Evolutionary conservation across 2,329 filamentous ascomycete genomes (phyloP), one percentile per base, ranked within the genome.

Genomic region (Pseudopithomyces chartarum): DNA sequence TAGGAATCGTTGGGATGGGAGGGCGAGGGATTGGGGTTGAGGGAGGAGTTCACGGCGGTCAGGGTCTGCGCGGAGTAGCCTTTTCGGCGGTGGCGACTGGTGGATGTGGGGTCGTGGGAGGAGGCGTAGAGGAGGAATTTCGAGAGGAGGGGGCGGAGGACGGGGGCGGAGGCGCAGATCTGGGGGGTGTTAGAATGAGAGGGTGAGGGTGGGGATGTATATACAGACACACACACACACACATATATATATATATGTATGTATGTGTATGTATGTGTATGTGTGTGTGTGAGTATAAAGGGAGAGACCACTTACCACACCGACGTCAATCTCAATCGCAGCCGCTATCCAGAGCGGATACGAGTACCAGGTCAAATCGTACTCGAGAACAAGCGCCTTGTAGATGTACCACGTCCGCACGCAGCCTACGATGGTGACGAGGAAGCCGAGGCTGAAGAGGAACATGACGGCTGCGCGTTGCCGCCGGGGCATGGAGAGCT

Each of bases 341-440:
- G 79, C 78, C 42, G 73, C 73, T n/a, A 81, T 80, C 77, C 79
- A 81, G 0, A 81, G 64, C 6, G 77, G 76, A 66, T 78, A 80
- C 4, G 76, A 69, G 52, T 72, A 77, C 79, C 79, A 81, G 2
- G 78, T 79, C 52, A 73, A 71, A 50, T 81, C 79, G 57, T 76
- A 80, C 51, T 71, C 76, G 2, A 59, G 62, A 6, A 80, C 68
- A 6, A 81, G 60, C 15, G 71, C 73, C 53, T 74, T 71, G 65
- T 78, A 80, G 45, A 80, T 79, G 61, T 64, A 80, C 68, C 75
- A 80, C 4, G 78, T 81, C 15, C 79, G 69, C 23, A 80, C 64
- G 8, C 75, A 62, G 2, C 78, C 79, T 6, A 78, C 77, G 47
- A 76, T 67, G 1, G 76, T 78, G 8, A 80, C 78, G 20, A 79